Evolutionary conservation across 2,329 filamentous ascomycete genomes (phyloP).

Genomic region (Hymenotorrendiella dingleyae): DNA sequence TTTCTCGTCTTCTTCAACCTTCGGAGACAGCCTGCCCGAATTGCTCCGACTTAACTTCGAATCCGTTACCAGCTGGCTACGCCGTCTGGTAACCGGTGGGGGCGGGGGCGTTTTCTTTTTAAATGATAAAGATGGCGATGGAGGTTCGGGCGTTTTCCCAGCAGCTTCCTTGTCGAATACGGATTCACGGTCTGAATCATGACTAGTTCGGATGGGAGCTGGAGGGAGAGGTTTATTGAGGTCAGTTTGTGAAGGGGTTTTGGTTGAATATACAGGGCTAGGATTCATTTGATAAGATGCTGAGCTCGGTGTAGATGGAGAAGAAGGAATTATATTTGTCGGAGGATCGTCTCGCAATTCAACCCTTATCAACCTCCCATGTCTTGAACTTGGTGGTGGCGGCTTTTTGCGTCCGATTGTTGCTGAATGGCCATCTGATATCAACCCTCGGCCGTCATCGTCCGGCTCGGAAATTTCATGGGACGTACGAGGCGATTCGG

Average conservation of each 20-base stretch:
- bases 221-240: conserved; percentile 58
- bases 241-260: conserved; percentile 38
- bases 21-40: conserved; percentile 22
- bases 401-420: conserved; percentile 55
- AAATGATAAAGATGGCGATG: conserved; percentile 28
- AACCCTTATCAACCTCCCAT: conserved; percentile 66
- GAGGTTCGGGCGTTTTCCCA: conserved; percentile 44
- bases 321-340: conserved; percentile 30
- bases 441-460: conserved; percentile 37
- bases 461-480: conserved; percentile 54
- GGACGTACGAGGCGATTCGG: conserved; percentile 50
- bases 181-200: conserved; percentile 40
- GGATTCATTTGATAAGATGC: conserved; percentile 1
- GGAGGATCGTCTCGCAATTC: conserved; percentile 37
- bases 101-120: conserved; percentile 34
- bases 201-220: conserved; percentile 40
- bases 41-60: conserved; percentile 22
- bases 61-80: conserved; percentile 28
- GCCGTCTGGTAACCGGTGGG: conserved; percentile 33
- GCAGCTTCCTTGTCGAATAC: conserved; percentile 49
- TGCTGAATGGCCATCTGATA: conserved; percentile 19
- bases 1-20: conserved; percentile 25
- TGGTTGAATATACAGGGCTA: conserved; percentile 12
- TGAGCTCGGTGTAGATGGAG: conserved; percentile 5
- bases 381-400: conserved; percentile 69